Conservation (phyloP, 225 moss, liverwort and hornwort species). For the Neckera pumila region DNA sequence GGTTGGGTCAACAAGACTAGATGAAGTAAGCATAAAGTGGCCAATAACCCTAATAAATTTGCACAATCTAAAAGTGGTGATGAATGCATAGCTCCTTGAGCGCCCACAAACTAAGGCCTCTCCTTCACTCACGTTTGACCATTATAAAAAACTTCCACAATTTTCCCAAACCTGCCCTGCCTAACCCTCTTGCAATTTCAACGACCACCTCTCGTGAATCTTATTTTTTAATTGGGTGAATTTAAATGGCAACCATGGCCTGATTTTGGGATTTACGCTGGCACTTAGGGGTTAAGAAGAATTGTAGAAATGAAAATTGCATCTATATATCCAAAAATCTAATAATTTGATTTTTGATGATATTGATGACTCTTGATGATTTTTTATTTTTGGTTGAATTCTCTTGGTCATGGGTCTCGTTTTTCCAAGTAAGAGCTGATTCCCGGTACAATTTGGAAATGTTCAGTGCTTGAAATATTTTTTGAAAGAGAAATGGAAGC, state of each 20-base stretch:
- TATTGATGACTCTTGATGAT: background rate
- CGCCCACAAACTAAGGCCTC: too few species aligned
- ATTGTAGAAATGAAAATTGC: background rate
- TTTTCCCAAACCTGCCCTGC: too few species aligned
- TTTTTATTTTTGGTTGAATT: background rate
- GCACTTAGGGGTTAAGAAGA: too few species aligned
- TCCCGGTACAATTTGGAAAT: background rate
- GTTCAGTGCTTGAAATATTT: background rate
- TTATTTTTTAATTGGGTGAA: too few species aligned
- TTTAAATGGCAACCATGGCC: too few species aligned
- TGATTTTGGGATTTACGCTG: too few species aligned
- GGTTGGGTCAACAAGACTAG: background rate
- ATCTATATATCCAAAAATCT: background rate
- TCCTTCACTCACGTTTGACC: too few species aligned
- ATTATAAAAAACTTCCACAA: too few species aligned
- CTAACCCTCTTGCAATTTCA: too few species aligned
- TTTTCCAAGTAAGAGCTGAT: rapidly evolving
- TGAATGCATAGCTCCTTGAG: background rate
- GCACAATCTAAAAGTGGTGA: background rate
- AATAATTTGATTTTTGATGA: background rate
- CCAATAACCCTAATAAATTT: background rate
- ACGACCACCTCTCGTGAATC: too few species aligned
- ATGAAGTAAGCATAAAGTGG: background rate
- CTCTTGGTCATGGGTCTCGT: rapidly evolving
- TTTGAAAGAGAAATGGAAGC: too few species aligned